Evolutionary conservation across 768 basidiomycete species (phyloP), one percentile per base, ranked within the genome.

Genomic region (Pisolithus tinctorius): DNA sequence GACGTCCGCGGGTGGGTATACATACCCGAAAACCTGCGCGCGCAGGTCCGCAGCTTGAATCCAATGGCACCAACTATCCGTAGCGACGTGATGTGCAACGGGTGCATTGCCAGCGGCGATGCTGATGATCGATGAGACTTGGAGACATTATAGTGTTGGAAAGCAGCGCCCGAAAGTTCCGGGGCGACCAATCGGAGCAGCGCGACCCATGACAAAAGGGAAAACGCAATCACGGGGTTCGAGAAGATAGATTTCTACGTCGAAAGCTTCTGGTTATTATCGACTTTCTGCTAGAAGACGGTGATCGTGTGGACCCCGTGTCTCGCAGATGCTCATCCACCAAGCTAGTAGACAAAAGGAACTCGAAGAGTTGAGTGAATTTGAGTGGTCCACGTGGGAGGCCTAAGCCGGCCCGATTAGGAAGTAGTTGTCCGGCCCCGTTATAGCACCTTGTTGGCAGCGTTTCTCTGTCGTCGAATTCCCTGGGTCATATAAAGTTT

Each of bases 361-460:
- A 14, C 13, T 26, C 6, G 11, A 5, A 26, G 25, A 14, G 43
- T 14, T 27, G 43, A 44, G 29, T 16, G 27, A 45, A 30, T 45
- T 45, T 13, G 43, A 45, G 43, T 27, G 40, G 23, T 27, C 41
- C 41, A 44, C 50, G 44, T 51, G 44, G 42, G 44, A 51, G 34
- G n/a, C 31, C 20, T 25, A 38, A 29, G 20, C 43, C 44, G 36
- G 11, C 67, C 59, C 44, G 53, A 41, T 67, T 58, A 49, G 67
- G 66, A 58, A 62, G 44, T 43, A 34, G 55, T 65, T 68, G 60
- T 54, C 56, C 55, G 51, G 34, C 45, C 50, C 61, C 39, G 10
- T 4, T 11, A 54, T 55, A 47, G 42, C 45, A 40, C 47, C 55
- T 61, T 47, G 59, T 27, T 14, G 25, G 27, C 47, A 59, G 49